Conservation (phyloP, 176 grass and related monocot species). For the Aegilops umbellulata region DNA sequence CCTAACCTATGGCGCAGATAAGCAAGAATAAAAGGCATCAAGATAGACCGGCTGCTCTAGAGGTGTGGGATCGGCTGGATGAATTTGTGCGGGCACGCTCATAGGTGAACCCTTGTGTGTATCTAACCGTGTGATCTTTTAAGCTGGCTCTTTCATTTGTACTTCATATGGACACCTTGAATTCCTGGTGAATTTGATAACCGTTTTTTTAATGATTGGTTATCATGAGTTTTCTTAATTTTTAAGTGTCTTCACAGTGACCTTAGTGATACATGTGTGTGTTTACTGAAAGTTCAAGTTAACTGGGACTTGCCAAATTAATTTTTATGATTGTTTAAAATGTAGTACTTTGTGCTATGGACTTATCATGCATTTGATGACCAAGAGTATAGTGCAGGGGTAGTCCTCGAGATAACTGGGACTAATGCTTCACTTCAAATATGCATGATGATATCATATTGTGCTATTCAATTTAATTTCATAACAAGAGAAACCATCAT, state of each 20-base stretch:
- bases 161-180: slow-evolving; percentile 1
- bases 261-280: not conserved
- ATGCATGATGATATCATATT: slow-evolving; percentile 14
- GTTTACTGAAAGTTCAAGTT: not conserved
- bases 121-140: slow-evolving; percentile 26
- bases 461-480: not conserved
- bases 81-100: slow-evolving; percentile 66
- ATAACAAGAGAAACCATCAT: not conserved
- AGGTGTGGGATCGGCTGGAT: slow-evolving; percentile 91
- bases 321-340: too few relatives aligned
- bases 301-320: too few relatives aligned
- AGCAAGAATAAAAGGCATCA: slow-evolving; percentile 99
- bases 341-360: not conserved
- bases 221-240: not conserved
- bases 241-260: not conserved
- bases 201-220: not conserved
- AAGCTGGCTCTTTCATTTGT: not conserved
- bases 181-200: slow-evolving; percentile 17
- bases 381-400: not conserved
- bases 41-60: slow-evolving; percentile 88
- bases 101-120: too few relatives aligned
- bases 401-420: not conserved
- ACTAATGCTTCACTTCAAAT: not conserved
- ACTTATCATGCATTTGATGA: not conserved
- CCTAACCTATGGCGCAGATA: slow-evolving; percentile 43